Conservation (phyloP, 768 basidiomycete species). For the Termitomyces sp. region DNA sequence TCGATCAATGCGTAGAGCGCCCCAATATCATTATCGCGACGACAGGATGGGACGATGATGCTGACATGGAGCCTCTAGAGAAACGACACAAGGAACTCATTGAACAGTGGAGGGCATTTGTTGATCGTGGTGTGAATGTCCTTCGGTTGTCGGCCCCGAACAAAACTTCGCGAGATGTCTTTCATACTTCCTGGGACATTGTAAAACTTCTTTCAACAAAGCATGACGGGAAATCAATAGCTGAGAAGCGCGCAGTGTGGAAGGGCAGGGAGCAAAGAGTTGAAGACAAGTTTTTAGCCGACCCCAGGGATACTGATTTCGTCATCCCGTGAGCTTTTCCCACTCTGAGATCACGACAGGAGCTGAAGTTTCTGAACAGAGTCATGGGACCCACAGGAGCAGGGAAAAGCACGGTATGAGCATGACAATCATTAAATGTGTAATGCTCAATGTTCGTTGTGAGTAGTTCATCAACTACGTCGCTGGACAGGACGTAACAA, state of each 20-base stretch:
- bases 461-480: slow-evolving; percentile 11
- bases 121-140: slow-evolving; percentile 9
- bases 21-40: slow-evolving; percentile 5
- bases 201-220: slow-evolving; percentile 5
- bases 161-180: slow-evolving; percentile 5
- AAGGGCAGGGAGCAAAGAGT: slow-evolving; percentile 6
- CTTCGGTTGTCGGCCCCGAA: slow-evolving; percentile 4
- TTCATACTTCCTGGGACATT: slow-evolving; percentile 5
- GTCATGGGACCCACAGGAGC: slow-evolving; percentile 10
- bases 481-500: background rate
- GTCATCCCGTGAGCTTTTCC: slow-evolving; percentile 6
- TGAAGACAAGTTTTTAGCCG: slow-evolving; percentile 5
- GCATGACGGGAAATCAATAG: slow-evolving; percentile 1
- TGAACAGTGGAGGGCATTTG: slow-evolving; percentile 9
- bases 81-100: slow-evolving; percentile 5
- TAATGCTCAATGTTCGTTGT: background rate
- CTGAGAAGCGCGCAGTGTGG: background rate
- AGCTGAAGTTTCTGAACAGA: background rate
- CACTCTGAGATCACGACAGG: background rate
- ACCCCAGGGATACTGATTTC: slow-evolving; percentile 6
- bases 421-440: background rate
- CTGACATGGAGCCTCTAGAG: background rate
- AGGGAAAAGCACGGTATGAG: slow-evolving; percentile 10
- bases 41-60: slow-evolving; percentile 7
- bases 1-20: slow-evolving; percentile 6